Percentiles rank a stretch among this genome's conserved stretches.
Evolutionary conservation across 179 eudicot genomes (phyloP).

Genomic region (Beta corolliflora): DNA sequence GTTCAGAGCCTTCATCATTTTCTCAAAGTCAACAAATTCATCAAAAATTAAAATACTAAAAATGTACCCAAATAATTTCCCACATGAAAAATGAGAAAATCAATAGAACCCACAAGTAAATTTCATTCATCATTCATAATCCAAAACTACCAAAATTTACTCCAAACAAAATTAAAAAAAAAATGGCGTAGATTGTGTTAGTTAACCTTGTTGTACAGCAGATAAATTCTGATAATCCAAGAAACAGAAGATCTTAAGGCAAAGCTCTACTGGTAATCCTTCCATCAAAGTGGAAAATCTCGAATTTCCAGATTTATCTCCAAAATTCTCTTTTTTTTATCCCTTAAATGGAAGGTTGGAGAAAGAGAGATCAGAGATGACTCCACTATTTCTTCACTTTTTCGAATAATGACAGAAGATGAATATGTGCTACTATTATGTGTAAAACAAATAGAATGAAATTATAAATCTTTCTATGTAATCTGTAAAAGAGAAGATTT

Average conservation of each 20-base stretch:
- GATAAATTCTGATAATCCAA: slow-evolving; percentile 82
- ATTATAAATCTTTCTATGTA: no score
- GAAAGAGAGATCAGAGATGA: not conserved
- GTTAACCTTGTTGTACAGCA: slow-evolving; percentile 65
- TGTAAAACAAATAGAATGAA: no score
- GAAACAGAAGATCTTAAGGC: slow-evolving; percentile 59
- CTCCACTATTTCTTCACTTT: slow-evolving; percentile 15
- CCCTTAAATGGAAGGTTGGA: not conserved
- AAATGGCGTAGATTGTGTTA: not conserved
- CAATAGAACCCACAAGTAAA: not conserved
- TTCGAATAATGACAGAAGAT: not conserved
- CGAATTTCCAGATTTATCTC: not conserved
- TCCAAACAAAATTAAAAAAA: not conserved
- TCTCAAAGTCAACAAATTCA: slow-evolving; percentile 5
- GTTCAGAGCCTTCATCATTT: slow-evolving; percentile 18
- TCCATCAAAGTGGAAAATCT: slow-evolving; percentile 44
- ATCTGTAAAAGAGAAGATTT: no score
- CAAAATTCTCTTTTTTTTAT: not conserved
- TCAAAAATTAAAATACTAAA: not conserved
- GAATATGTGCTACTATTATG: not conserved
- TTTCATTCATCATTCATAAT: not conserved
- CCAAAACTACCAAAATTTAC: no score
- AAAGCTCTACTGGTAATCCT: slow-evolving; percentile 61
- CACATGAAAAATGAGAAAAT: not conserved
- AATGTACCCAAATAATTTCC: not conserved